Evolutionary conservation across 768 basidiomycete species (phyloP).

Genomic region (Trametes cinnabarina): DNA sequence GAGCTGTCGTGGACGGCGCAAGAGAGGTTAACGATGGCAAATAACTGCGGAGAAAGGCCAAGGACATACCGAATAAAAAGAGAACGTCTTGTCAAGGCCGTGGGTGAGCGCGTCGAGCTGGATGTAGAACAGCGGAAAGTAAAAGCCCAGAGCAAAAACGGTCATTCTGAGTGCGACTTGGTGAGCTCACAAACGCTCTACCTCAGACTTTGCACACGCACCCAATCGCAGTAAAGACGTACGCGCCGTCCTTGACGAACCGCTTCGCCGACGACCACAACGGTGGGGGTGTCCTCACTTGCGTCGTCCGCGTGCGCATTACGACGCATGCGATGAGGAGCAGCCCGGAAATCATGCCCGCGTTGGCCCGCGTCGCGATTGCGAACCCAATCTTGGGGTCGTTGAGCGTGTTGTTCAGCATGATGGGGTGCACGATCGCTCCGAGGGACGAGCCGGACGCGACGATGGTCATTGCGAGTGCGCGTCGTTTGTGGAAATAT

Average conservation of each 20-base stretch:
- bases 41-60: neutral
- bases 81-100: constrained; percentile 16
- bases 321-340: constrained; percentile 22
- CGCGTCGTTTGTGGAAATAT: constrained; percentile 41
- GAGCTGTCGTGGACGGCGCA: constrained; percentile 7
- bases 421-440: constrained; percentile 29
- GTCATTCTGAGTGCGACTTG: constrained; percentile 7
- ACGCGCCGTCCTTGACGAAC: constrained; percentile 25
- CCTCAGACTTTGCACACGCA: neutral
- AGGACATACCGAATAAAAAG: constrained; percentile 28
- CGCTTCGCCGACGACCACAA: constrained; percentile 18
- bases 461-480: constrained; percentile 45
- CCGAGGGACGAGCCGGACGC: constrained; percentile 36
- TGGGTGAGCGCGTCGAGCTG: constrained; percentile 24
- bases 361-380: constrained; percentile 28
- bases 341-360: constrained; percentile 24
- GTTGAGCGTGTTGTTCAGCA: constrained; percentile 29
- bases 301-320: constrained; percentile 22
- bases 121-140: constrained; percentile 30
- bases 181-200: neutral
- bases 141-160: constrained; percentile 23
- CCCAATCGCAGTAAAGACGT: constrained; percentile 26
- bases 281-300: constrained; percentile 10
- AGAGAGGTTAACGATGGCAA: neutral
- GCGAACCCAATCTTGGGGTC: constrained; percentile 27